Evolutionary conservation across 2,329 filamentous ascomycete genomes (phyloP).

Genomic region (Zarea fungicola): DNA sequence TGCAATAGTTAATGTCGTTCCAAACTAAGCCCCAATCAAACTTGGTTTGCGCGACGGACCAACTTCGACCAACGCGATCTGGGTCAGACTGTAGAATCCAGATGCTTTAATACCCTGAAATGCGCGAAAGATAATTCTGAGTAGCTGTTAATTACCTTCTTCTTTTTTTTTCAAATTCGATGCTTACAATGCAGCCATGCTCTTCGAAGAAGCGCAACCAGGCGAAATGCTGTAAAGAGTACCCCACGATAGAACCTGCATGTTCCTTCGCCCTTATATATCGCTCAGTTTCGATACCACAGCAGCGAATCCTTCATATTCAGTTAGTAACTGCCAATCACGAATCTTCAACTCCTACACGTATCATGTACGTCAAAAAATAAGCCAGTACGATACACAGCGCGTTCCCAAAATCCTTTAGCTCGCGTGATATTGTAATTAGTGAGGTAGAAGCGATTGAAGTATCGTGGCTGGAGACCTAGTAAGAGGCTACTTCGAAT

Average conservation of each 20-base stretch:
- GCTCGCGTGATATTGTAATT: slow-evolving; percentile 49
- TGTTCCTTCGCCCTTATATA: slow-evolving; percentile 50
- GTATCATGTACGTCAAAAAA: slow-evolving; percentile 51
- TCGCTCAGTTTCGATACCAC: slow-evolving; percentile 55
- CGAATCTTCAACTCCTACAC: slow-evolving; percentile 8
- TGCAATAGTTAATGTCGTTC: slow-evolving; percentile 50
- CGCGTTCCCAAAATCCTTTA: slow-evolving; percentile 45
- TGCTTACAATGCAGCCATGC: slow-evolving; percentile 47
- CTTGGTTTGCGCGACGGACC: slow-evolving; percentile 48
- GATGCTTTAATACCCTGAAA: slow-evolving; percentile 58
- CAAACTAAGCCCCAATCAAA: slow-evolving; percentile 50
- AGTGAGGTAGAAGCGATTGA: slow-evolving; percentile 55
- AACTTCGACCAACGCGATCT: slow-evolving; percentile 53
- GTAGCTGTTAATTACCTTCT: slow-evolving; percentile 16
- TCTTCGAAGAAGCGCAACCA: slow-evolving; percentile 45
- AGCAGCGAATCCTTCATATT: slow-evolving; percentile 45
- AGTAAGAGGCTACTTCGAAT: slow-evolving; percentile 37
- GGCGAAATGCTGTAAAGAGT: slow-evolving; percentile 52
- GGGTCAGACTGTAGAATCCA: slow-evolving; percentile 55
- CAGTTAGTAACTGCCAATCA: neutral
- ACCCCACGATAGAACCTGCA: slow-evolving; percentile 47
- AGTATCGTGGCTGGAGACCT: slow-evolving; percentile 53
- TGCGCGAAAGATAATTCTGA: slow-evolving; percentile 52
- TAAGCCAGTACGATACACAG: slow-evolving; percentile 54
- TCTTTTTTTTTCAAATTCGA: neutral